These are phyloP conservation scores for Geotrichum restrictum DNA, from an alignment of 1,139 yeast genomes.

Conservation along the genomic window DNA sequence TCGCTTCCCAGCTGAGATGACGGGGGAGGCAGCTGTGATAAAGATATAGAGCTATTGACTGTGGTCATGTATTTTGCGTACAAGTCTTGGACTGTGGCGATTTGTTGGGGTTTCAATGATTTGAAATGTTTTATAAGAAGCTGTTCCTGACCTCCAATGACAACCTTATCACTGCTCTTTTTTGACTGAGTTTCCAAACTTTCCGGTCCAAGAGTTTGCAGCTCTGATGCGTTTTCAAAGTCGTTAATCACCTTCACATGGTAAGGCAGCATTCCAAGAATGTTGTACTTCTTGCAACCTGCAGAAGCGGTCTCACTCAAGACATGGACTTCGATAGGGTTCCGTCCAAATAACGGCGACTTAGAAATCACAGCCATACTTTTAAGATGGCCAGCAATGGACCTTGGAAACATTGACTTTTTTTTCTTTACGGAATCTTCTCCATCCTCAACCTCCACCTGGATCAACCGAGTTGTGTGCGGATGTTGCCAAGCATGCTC, in stretches of 20 bases:
- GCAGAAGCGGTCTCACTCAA: conserved; percentile 7
- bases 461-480: conserved; percentile 52
- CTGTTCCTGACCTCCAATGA: conserved; percentile 9
- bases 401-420: not conserved
- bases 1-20: not conserved
- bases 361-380: not conserved
- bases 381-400: conserved; percentile 4
- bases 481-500: conserved; percentile 78
- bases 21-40: conserved; percentile 4
- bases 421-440: not conserved
- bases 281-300: not conserved
- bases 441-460: not conserved
- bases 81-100: not conserved
- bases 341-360: conserved; percentile 4
- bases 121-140: not conserved
- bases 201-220: not conserved
- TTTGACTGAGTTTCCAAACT: too few relatives aligned
- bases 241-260: conserved; percentile 3
- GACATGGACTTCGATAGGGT: conserved; percentile 12
- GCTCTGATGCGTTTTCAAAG: not conserved
- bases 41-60: not conserved
- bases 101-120: not conserved
- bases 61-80: not conserved
- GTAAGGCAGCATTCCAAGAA: not conserved
- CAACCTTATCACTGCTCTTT: not conserved